Evolutionary conservation across 2,329 filamentous ascomycete genomes (phyloP), one percentile per base, ranked within the genome.

Genomic region (Alternaria brassicicola): DNA sequence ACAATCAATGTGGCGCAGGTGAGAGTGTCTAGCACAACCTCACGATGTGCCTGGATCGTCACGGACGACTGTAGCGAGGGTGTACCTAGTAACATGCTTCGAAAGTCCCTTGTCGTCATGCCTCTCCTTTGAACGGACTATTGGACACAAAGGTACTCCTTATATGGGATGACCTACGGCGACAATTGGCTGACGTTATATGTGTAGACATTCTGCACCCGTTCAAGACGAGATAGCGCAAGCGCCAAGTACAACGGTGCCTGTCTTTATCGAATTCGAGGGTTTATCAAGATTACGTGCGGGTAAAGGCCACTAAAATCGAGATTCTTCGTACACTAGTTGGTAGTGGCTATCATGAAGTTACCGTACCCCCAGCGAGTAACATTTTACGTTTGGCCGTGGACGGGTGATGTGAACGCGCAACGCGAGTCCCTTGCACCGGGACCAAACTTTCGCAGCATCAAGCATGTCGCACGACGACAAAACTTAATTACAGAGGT

Each of bases 371-470:
- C 43, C 43, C 30, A 33, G 43, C 10, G 30, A 33, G 15, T 23
- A 33, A n/a, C 13, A 47, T 13, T 35, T 33, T 47, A 47, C 43
- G 28, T 47, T 47, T 33, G 13, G 28, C 28, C 23, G 30, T 47
- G 43, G 19, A 6, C 39, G 33, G 47, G 17, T 31, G 31, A 39
- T 56, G 39, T 10, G n/a, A 52, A 33, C 23, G 31, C 43, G 23
- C 48, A 52, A 57, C 48, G n/a, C 33, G 25, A 38, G 53, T 26
- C 13, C 48, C 41, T 15, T 45, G 41, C n/a, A 19, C 17, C 35
- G 12, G 17, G 21, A 46, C 43, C 43, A 46, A 46, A 33, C 43
- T 23, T 46, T 46, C 17, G 28, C 33, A 35, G 42, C 30, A 38
- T 15, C 33, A 57, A 38, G 38, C 41, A 28, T 35, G 41, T 38